These are phyloP conservation scores for Eucalyptus decipiens DNA, from an alignment of 345 rosid species.

Conservation along the genomic window DNA sequence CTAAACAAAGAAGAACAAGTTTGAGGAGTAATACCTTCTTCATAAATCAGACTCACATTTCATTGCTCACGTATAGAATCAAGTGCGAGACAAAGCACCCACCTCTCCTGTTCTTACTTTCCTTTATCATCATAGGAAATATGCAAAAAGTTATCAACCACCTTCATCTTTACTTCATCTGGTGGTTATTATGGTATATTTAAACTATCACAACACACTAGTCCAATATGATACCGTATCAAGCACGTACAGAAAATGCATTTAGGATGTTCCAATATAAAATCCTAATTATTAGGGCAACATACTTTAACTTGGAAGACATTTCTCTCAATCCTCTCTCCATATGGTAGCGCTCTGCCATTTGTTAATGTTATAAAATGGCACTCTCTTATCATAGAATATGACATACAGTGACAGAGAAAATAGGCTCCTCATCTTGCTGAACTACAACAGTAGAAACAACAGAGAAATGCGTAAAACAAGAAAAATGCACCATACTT, in stretches of 20 bases:
- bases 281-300: neutral
- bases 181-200: neutral
- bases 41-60: neutral
- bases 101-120: neutral
- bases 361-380: neutral
- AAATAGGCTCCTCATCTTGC: neutral
- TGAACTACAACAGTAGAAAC: neutral
- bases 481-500: neutral
- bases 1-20: constrained; percentile 15
- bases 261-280: neutral
- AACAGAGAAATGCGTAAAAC: neutral
- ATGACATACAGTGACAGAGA: neutral
- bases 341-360: neutral
- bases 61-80: neutral
- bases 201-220: neutral
- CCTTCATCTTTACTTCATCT: neutral
- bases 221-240: neutral
- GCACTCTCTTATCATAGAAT: neutral
- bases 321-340: neutral
- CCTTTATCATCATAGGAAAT: neutral
- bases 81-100: neutral
- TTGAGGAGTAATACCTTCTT: neutral
- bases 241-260: neutral
- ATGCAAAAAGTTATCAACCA: neutral
- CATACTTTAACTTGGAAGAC: neutral